Evolutionary conservation across 2,329 filamentous ascomycete genomes (phyloP).

Genomic region (Nigrospora osmanthi): DNA sequence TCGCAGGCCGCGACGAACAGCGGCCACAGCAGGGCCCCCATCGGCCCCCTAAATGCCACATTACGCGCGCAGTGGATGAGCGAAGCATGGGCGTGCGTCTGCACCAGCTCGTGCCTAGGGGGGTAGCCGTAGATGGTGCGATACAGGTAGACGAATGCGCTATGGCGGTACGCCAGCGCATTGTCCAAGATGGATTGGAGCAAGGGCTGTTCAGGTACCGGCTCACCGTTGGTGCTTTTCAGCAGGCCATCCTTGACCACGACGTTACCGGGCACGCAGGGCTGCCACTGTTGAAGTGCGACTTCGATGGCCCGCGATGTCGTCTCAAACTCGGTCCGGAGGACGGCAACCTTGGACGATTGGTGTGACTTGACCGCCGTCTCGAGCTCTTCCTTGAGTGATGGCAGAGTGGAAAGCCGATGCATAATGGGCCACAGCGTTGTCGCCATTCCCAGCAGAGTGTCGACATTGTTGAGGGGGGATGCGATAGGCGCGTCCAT

Average conservation of each 20-base stretch:
- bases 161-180: slow-evolving; percentile 52
- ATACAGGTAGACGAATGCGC: slow-evolving; percentile 50
- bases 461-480: slow-evolving; percentile 45
- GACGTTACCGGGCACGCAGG: slow-evolving; percentile 35
- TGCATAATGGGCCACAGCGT: slow-evolving; percentile 58
- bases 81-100: slow-evolving; percentile 41
- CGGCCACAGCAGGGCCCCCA: slow-evolving; percentile 58
- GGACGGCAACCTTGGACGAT: slow-evolving; percentile 34
- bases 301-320: slow-evolving; percentile 47
- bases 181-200: slow-evolving; percentile 50
- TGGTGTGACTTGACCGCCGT: slow-evolving; percentile 32
- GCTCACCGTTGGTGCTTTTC: slow-evolving; percentile 7
- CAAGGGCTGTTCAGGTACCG: slow-evolving; percentile 27
- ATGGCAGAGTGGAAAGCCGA: slow-evolving; percentile 46
- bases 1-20: slow-evolving; percentile 58
- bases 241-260: slow-evolving; percentile 15
- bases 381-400: slow-evolving; percentile 44
- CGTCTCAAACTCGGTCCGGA: slow-evolving; percentile 41
- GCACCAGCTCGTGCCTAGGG: slow-evolving; percentile 40
- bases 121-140: slow-evolving; percentile 42
- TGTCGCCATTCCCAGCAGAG: slow-evolving; percentile 52
- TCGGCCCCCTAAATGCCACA: slow-evolving; percentile 47
- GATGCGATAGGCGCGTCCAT: slow-evolving; percentile 35
- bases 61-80: slow-evolving; percentile 47
- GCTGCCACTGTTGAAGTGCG: slow-evolving; percentile 48